phyloP scores from a whole-genome alignment of 495 filamentous ascomycete genomes.

The Physcia stellaris region DNA sequence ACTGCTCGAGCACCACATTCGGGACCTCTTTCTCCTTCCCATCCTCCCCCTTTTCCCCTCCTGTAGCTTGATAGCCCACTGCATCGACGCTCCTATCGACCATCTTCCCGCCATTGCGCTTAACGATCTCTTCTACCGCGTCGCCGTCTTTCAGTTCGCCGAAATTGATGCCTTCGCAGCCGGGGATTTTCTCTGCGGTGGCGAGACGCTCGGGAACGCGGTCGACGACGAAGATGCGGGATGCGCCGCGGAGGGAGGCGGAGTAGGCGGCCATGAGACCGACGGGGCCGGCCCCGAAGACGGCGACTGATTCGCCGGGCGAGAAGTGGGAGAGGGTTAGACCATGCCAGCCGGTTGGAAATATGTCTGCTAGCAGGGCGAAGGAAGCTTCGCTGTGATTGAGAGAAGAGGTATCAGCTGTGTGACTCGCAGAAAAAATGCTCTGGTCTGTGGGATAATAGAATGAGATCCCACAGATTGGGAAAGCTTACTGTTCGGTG shows the following conservation, averaged over 20 bases:
- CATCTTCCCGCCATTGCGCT: constrained; percentile 25
- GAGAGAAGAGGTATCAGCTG: too few species aligned
- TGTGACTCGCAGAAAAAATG: too few species aligned
- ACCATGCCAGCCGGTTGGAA: constrained; percentile 48
- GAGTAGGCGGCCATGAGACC: constrained; percentile 46
- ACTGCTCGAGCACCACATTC: constrained; percentile 32
- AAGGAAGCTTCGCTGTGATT: constrained; percentile 35
- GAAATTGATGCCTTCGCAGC: constrained; percentile 28
- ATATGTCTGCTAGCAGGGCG: constrained; percentile 40
- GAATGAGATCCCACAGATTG: too few species aligned
- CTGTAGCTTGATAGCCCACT: constrained; percentile 40
- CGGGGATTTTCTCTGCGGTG: constrained; percentile 35
- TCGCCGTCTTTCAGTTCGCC: constrained; percentile 23
- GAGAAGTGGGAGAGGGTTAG: constrained; percentile 39
- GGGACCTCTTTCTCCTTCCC: too few species aligned
- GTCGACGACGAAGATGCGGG: constrained; percentile 40
- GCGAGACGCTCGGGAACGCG: constrained; percentile 36
- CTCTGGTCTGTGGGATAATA: too few species aligned
- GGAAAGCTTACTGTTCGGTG: too few species aligned
- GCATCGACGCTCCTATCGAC: constrained; percentile 40
- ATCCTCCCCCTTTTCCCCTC: constrained; percentile 22
- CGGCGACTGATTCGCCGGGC: constrained; percentile 39
- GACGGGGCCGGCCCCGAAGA: constrained; percentile 37
- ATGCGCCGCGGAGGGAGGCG: constrained; percentile 37
- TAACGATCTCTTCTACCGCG: constrained; percentile 20